Evolutionary conservation across 108 stramenopile species (phyloP).

Genomic region (Stephanodiscus minutulus): DNA sequence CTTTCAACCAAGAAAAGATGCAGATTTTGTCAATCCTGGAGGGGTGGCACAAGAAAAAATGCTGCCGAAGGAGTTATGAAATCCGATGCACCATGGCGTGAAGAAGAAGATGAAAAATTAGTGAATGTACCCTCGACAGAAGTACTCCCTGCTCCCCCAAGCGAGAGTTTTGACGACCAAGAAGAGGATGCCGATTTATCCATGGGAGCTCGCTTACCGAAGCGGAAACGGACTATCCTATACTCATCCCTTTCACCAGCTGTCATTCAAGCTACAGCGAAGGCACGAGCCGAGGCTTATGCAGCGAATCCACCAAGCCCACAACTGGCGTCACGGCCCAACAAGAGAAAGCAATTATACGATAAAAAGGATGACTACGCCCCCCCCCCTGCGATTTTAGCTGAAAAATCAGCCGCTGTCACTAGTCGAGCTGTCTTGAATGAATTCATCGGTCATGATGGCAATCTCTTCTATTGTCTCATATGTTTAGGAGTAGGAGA

Average conservation of each 20-base stretch:
- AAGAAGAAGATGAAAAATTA: background rate
- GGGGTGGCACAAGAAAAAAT: slow-evolving; percentile 16
- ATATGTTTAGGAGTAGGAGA: slow-evolving; percentile 72
- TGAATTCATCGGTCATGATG: slow-evolving; percentile 56
- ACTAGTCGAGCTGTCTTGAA: slow-evolving; percentile 12
- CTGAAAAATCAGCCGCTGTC: background rate
- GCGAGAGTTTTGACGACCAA: background rate
- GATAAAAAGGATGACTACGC: slow-evolving; percentile 5
- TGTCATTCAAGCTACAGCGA: slow-evolving; percentile 21
- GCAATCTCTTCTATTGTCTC: slow-evolving; percentile 75
- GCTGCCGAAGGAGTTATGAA: slow-evolving; percentile 2
- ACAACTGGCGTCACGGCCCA: background rate
- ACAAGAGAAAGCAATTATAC: background rate
- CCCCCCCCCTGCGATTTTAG: background rate
- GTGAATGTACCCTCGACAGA: background rate
- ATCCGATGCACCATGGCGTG: slow-evolving; percentile 1
- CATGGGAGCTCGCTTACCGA: slow-evolving; percentile 17
- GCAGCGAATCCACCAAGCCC: slow-evolving; percentile 11
- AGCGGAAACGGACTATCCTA: slow-evolving; percentile 28
- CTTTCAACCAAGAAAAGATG: slow-evolving; percentile 25
- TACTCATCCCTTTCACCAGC: slow-evolving; percentile 35
- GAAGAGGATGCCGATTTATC: slow-evolving; percentile 13
- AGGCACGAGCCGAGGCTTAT: slow-evolving; percentile 18
- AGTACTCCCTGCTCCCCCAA: background rate
- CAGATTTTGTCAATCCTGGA: slow-evolving; percentile 27